A percentile compares a stretch with the other conserved stretches of the same genome.
These are phyloP conservation scores for Margaritispora aquatica DNA, from an alignment of 495 filamentous ascomycete species.

Conservation along the genomic window DNA sequence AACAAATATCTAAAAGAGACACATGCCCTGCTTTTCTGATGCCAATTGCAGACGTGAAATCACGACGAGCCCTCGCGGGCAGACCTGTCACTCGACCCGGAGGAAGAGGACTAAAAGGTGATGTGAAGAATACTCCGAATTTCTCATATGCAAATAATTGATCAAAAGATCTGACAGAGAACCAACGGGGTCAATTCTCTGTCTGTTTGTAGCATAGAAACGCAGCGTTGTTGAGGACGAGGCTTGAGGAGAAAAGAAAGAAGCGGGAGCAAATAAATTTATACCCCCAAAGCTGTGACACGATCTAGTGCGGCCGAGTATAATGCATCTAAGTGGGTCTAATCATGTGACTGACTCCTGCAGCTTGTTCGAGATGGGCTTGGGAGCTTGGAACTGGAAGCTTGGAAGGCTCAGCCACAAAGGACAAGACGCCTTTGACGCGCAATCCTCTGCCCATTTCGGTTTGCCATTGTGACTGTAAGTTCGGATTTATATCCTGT, in stretches of 20 bases:
- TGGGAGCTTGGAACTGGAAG: too few species aligned
- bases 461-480: neutral
- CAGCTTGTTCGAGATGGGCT: too few species aligned
- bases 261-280: constrained; percentile 5
- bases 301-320: too few species aligned
- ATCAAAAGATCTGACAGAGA: constrained; percentile 30
- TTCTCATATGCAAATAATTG: constrained; percentile 85
- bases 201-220: constrained; percentile 99
- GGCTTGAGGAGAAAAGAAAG: constrained; percentile 53
- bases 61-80: constrained; percentile 92
- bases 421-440: neutral
- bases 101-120: constrained; percentile 38
- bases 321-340: too few species aligned
- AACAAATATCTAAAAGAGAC: constrained; percentile 32
- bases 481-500: neutral
- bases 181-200: constrained; percentile 16
- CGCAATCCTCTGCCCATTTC: neutral
- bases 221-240: constrained; percentile 96
- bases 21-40: constrained; percentile 89
- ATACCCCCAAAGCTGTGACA: too few species aligned
- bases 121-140: constrained; percentile 99
- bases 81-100: constrained; percentile 42
- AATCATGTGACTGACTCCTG: too few species aligned
- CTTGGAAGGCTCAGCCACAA: neutral
- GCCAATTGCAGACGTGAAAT: constrained; percentile 89